A percentile compares a stretch with the other conserved stretches of the same genome.
Evolutionary conservation across 1,284 basidiomycete species (phyloP).

Genomic region (Fomitopsis palustris): DNA sequence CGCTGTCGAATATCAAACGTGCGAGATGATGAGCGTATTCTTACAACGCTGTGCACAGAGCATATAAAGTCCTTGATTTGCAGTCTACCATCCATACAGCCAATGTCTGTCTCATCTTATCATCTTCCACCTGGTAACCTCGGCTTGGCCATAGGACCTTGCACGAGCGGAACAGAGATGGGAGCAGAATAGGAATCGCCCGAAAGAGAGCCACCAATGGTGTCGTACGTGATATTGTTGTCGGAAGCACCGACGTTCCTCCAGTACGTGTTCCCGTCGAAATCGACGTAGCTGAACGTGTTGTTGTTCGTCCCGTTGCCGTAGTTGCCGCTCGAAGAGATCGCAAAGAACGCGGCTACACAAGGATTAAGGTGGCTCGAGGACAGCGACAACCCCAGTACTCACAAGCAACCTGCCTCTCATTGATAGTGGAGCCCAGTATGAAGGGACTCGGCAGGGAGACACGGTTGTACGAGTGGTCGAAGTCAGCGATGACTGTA

Average conservation of each 20-base stretch:
- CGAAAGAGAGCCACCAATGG: slow-evolving; percentile 54
- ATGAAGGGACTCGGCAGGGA: slow-evolving; percentile 58
- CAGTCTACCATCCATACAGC: not conserved
- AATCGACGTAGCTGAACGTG: slow-evolving; percentile 59
- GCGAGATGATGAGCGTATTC: not conserved
- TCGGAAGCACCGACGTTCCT: slow-evolving; percentile 57
- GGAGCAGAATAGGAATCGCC: slow-evolving; percentile 11
- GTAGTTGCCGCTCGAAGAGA: slow-evolving; percentile 43
- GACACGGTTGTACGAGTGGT: slow-evolving; percentile 65
- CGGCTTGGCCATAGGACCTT: slow-evolving; percentile 26
- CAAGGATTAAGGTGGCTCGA: not conserved
- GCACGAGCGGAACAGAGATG: slow-evolving; percentile 10
- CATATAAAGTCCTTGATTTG: not conserved
- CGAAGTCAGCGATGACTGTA: slow-evolving; percentile 50
- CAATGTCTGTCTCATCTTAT: not conserved
- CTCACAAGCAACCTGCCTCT: slow-evolving; percentile 57
- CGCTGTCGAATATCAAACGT: not conserved
- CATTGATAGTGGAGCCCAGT: slow-evolving; percentile 50
- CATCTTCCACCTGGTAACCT: slow-evolving; percentile 41
- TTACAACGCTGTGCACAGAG: not conserved
- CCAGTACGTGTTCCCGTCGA: slow-evolving; percentile 57
- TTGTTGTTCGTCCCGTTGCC: slow-evolving; percentile 73
- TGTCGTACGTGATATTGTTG: slow-evolving; percentile 59
- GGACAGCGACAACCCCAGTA: not conserved
- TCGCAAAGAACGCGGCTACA: slow-evolving; percentile 52